Evolutionary conservation across 2,329 filamentous ascomycete genomes (phyloP).

Genomic region (Xylaria sp.): DNA sequence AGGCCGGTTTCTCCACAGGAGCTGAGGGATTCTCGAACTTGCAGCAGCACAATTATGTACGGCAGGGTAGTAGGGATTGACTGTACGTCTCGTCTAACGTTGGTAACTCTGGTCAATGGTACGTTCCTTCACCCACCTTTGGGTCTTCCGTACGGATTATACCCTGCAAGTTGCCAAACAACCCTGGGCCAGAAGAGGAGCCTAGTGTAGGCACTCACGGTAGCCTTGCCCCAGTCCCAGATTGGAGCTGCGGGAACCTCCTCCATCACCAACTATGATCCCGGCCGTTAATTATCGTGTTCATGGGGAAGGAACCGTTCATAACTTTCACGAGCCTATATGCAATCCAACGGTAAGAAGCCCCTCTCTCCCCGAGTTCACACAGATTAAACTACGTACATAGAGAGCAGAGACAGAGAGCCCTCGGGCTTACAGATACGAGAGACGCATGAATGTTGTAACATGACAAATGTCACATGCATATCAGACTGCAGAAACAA

Average conservation of each 20-base stretch:
- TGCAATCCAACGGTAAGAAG: conserved; percentile 9
- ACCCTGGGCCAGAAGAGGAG: not conserved
- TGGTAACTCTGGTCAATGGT: not conserved
- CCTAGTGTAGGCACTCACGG: not conserved
- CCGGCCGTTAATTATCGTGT: not conserved
- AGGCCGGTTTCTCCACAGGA: not conserved
- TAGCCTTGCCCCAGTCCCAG: conserved; percentile 13
- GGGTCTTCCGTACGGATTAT: too few relatives aligned
- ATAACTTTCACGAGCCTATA: not conserved
- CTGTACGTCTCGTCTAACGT: not conserved
- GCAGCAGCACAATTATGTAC: not conserved
- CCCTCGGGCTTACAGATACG: conserved; percentile 11
- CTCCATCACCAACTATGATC: not conserved
- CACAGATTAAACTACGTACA: not conserved
- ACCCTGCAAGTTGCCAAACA: not conserved
- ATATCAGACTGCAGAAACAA: conserved; percentile 15
- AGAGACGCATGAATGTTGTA: conserved; percentile 17
- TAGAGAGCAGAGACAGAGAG: not conserved
- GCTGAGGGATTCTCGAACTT: not conserved
- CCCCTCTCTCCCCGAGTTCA: not conserved
- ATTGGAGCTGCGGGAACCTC: conserved; percentile 1
- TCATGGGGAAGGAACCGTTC: not conserved
- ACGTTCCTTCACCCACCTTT: too few relatives aligned
- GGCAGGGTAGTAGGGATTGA: not conserved
- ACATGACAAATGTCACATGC: conserved; percentile 22